Base-by-base conservation (phyloP, 345 rosid species). In the Psidium friedrichsthalianum region DNA sequence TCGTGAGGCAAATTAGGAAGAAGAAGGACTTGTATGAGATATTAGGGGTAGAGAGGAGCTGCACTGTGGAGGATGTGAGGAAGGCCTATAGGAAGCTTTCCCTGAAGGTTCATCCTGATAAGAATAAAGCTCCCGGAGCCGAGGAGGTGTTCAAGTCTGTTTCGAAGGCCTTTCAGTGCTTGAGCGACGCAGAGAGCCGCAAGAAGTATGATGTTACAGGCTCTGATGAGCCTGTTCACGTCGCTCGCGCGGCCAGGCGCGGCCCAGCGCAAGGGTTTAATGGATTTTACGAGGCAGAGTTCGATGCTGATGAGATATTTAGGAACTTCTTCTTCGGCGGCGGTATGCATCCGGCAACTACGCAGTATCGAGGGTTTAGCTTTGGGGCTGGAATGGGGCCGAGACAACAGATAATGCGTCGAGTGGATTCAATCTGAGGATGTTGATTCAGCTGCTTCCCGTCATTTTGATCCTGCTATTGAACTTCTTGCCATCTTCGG, bases 251-350 rank as follows among this genome's bases (percentile, higher is more conserved):
- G 12, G 80, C 92, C 2, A 89, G 92, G 56, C 91, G 85, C 84
- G 86, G 87, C 18, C 85, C 59, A 15, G 87, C 61, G 69, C 91
- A 90, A 14, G 93, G 93, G 18, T 92, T 92, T 85, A 93, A 90
- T 82, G 93, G 95, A 25, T 95, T 90, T 76, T 93, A 94, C 51
- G 98, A 94, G 29, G 89, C 92, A 78, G 99, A 96, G 51, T 89
- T 96, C 51, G 99, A 97, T 86, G 93, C 99, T 0, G 98, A 97
- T 22, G 99, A 97, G 91, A 94, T 97, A 81, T 97, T 97, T 83
- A 91, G 99, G 92, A 93, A 92, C 91, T 97, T 97, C 87, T 97
- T 97, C 88, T 95, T 92, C 22, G 99, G 98, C 8, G 98, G 98
- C 18, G 98, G 98, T 14, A 96, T 93, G 95, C 92, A 91, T 83